Base-by-base conservation (phyloP, 139 green algal genomes). In the Picocystis salinarum region DNA sequence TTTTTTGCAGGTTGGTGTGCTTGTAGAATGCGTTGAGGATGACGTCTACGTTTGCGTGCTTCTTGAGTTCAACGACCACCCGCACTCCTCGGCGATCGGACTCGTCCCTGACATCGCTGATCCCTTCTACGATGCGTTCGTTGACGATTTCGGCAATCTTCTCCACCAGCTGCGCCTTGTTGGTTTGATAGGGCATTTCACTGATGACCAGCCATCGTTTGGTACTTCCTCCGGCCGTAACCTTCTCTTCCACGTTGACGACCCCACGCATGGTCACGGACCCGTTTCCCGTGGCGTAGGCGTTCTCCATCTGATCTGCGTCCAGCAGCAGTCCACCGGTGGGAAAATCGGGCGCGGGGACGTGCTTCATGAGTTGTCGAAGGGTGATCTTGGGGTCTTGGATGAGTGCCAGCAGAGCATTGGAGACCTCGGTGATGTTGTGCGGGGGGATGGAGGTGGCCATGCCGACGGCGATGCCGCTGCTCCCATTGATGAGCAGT, bases 381-480 rank as follows among this genome's bases (percentile, higher is more conserved):
- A 67, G 57, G 7, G 52, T 80, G 13, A 85, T 75, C 33, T 73
- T 40, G 1, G 81, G 81, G 58, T 96, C 59, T 20, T 58, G n/a
- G 7, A 90, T 80, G 12, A 92, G 53, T 1, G 72, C 75, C 23
- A 50, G 63, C 10, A 94, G 55, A 10, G 61, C 85, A 7, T 56
- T 46, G n/a, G 85, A 72, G 15, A 96, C 79, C 59, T 95, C 85
- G 25, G 39, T 23, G 48, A 98, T 50, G 66, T 95, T 98, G 67
- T 98, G 87, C 0, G 87, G 83, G 5, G 87, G 87, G 40, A 98
- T 92, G 42, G 61, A 71, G 28, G 87, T 96, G 33, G 88, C 85
- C 33, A 96, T 86, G 33, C 80, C 85, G 20, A 97, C 87, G 12
- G 88, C 88, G 40, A 98, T 96, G 30, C 88, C 88, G 3, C 42